Conservation (phyloP, 2,329 filamentous ascomycete species). For the Cladosporium sphaerospermum region DNA sequence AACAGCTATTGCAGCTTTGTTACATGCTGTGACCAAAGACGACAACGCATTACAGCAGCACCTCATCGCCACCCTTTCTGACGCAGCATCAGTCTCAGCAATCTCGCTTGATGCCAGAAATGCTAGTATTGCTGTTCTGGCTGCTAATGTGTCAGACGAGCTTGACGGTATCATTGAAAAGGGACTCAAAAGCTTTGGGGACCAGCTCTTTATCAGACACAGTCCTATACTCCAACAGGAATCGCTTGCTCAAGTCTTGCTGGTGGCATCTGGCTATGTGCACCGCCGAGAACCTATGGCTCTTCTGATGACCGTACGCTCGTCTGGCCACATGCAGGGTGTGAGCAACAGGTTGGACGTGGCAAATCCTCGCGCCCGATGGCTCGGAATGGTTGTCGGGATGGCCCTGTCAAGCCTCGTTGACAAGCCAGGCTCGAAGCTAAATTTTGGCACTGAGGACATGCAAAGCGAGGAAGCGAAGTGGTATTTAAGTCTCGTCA, state of each 20-base stretch:
- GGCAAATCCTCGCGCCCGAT: constrained; percentile 66
- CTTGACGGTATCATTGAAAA: constrained; percentile 59
- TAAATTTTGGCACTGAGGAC: constrained; percentile 82
- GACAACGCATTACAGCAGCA: neutral
- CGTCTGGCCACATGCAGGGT: constrained; percentile 65
- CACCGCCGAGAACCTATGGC: constrained; percentile 60
- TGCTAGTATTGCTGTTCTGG: constrained; percentile 24
- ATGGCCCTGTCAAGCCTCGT: constrained; percentile 62
- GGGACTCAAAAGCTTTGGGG: constrained; percentile 68
- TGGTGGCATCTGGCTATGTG: constrained; percentile 72
- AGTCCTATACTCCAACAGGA: constrained; percentile 82
- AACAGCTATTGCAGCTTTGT: constrained; percentile 11
- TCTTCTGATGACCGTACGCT: constrained; percentile 63
- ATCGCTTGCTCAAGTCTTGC: constrained; percentile 71
- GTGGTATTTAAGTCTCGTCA: constrained; percentile 65
- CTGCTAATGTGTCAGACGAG: constrained; percentile 17
- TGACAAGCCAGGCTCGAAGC: constrained; percentile 60
- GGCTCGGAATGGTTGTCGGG: constrained; percentile 83
- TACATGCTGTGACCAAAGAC: neutral
- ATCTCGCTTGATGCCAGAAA: constrained; percentile 21
- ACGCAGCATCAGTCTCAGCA: constrained; percentile 19
- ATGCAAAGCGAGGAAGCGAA: constrained; percentile 64
- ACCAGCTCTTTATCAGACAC: constrained; percentile 81
- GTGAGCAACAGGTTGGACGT: constrained; percentile 81
- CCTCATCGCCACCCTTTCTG: constrained; percentile 15